Conservation (phyloP, 2,329 filamentous ascomycete species). For the Plectosphaerella plurivora region DNA sequence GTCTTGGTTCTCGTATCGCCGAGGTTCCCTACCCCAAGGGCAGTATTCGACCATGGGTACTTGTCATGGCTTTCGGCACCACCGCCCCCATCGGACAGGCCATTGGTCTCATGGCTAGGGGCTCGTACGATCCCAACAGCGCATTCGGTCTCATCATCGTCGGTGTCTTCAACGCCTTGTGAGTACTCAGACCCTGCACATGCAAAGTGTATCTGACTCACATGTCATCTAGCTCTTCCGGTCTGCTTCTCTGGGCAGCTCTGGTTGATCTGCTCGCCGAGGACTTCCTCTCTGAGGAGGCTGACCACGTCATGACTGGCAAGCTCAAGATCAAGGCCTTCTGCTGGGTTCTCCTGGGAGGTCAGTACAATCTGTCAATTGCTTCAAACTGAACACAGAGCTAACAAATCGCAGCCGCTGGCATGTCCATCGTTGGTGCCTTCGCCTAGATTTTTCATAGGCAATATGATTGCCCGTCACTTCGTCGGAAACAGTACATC, state of each 20-base stretch:
- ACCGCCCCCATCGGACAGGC: slow-evolving; percentile 81
- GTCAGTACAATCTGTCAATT: slow-evolving; percentile 25
- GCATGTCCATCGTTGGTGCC: slow-evolving; percentile 42
- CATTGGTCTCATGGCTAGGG: slow-evolving; percentile 53
- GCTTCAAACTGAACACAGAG: slow-evolving; percentile 6
- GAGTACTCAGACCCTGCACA: slow-evolving; percentile 17
- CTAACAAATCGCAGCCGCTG: slow-evolving; percentile 25
- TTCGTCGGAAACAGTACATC: background rate
- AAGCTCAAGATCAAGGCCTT: slow-evolving; percentile 52
- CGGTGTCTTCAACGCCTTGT: slow-evolving; percentile 62
- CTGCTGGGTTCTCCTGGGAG: slow-evolving; percentile 43
- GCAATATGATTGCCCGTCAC: background rate
- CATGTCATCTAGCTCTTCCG: slow-evolving; percentile 42
- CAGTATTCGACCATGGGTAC: slow-evolving; percentile 54
- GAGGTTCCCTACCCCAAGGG: slow-evolving; percentile 55
- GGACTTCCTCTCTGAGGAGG: slow-evolving; percentile 60
- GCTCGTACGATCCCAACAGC: slow-evolving; percentile 57
- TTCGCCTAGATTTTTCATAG: slow-evolving; percentile 26
- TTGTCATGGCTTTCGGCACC: slow-evolving; percentile 60
- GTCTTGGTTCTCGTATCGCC: slow-evolving; percentile 66
- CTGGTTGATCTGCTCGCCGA: slow-evolving; percentile 61
- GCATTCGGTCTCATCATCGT: slow-evolving; percentile 61
- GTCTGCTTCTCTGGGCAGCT: slow-evolving; percentile 57
- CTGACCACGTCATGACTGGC: slow-evolving; percentile 41
- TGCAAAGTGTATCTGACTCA: background rate